A percentile compares a stretch with the other conserved stretches of the same genome.
Evolutionary conservation across 2,329 filamentous ascomycete species (phyloP).

Genomic region (Pseudogymnoascus sp.): DNA sequence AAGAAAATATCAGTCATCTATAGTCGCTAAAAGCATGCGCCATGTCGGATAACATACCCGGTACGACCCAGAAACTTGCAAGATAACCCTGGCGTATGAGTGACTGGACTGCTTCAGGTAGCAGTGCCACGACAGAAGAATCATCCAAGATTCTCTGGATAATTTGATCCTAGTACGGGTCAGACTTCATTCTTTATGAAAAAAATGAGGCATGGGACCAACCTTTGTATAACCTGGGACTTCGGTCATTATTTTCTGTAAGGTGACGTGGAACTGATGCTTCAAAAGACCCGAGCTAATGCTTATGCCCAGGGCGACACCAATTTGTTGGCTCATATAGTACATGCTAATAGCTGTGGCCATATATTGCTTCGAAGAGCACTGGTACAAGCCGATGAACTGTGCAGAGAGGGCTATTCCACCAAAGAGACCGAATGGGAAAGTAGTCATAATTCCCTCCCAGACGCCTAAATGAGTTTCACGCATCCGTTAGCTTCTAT

Average conservation of each 20-base stretch:
- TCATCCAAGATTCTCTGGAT: constrained; percentile 15
- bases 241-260: constrained; percentile 11
- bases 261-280: constrained; percentile 12
- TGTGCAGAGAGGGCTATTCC: constrained; percentile 17
- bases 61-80: constrained; percentile 17
- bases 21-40: not conserved
- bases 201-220: constrained; percentile 3
- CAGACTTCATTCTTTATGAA: not conserved
- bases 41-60: constrained; percentile 13
- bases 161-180: constrained; percentile 11
- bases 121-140: constrained; percentile 14
- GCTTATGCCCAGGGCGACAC: constrained; percentile 17
- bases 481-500: not conserved
- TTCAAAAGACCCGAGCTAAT: constrained; percentile 15
- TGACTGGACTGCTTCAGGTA: constrained; percentile 10
- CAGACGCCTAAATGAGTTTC: not conserved
- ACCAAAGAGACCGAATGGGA: constrained; percentile 17
- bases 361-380: constrained; percentile 17
- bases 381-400: constrained; percentile 16
- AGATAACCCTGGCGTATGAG: constrained; percentile 14
- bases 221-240: constrained; percentile 14
- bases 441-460: constrained; percentile 12
- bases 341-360: constrained; percentile 18
- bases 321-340: constrained; percentile 19
- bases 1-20: not conserved